A percentile compares a stretch with the other conserved stretches of the same genome.
Conservation (phyloP, 2,329 filamentous ascomycete species). For the Cladosporium sp. region DNA sequence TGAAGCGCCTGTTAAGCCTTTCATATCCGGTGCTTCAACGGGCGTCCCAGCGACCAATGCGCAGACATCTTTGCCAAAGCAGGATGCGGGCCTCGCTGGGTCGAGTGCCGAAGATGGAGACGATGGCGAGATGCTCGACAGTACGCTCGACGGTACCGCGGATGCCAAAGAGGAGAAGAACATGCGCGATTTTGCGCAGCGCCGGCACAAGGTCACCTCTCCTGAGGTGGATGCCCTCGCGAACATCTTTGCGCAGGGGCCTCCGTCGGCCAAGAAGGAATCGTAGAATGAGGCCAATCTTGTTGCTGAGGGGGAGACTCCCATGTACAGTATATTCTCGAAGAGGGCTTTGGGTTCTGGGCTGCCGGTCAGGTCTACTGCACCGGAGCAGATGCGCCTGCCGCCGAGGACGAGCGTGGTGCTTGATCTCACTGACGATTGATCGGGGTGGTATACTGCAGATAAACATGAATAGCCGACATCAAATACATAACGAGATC, state of each 20-base stretch:
- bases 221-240: background rate
- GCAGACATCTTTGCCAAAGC: background rate
- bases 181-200: background rate
- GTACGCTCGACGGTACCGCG: conserved; percentile 5
- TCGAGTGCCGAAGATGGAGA: conserved; percentile 6
- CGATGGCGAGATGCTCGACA: conserved; percentile 25
- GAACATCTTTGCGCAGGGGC: background rate
- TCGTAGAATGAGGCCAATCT: background rate
- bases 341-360: background rate
- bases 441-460: background rate
- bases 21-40: background rate
- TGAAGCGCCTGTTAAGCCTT: background rate
- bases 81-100: background rate
- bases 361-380: background rate
- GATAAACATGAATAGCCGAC: conserved; percentile 1
- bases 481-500: conserved; percentile 14
- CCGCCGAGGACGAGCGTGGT: background rate
- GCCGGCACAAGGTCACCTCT: conserved; percentile 1
- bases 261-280: background rate
- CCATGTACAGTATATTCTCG: background rate
- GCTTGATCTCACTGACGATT: background rate
- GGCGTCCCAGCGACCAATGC: background rate
- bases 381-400: background rate
- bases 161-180: conserved; percentile 1
- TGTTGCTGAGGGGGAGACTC: background rate